These are phyloP conservation scores for Pharus latifolius DNA, from an alignment of 176 grass and related monocot species.

Conservation along the genomic window DNA sequence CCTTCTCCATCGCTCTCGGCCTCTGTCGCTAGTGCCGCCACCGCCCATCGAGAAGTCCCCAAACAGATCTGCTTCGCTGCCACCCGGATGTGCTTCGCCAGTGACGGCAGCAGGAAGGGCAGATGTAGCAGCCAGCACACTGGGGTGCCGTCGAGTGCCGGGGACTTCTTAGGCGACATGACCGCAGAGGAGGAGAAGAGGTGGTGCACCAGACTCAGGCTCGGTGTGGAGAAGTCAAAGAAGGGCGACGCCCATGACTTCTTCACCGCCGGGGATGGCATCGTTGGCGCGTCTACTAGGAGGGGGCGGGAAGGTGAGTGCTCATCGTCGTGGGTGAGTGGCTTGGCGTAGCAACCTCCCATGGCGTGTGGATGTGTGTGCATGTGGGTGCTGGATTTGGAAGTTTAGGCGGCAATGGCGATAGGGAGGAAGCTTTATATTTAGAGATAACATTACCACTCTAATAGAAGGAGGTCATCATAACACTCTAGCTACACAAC, in stretches of 20 bases:
- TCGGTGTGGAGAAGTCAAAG: constrained; percentile 13
- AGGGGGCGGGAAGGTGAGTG: constrained; percentile 14
- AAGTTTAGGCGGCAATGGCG: neutral
- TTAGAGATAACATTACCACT: too few relatives aligned
- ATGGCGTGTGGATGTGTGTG: constrained; percentile 30
- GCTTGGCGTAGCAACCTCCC: constrained; percentile 48
- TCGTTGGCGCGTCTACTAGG: constrained; percentile 5
- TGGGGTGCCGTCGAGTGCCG: constrained; percentile 6
- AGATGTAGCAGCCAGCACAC: constrained; percentile 14
- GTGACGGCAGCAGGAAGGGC: constrained; percentile 33
- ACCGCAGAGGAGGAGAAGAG: constrained; percentile 36
- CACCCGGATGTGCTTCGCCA: constrained; percentile 56
- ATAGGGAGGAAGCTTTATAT: neutral
- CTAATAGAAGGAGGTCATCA: too few relatives aligned
- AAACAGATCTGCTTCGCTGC: too few relatives aligned
- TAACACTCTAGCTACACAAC: too few relatives aligned
- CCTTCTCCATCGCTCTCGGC: too few relatives aligned
- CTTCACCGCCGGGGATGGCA: constrained; percentile 6
- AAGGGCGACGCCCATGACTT: constrained; percentile 35
- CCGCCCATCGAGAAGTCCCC: too few relatives aligned
- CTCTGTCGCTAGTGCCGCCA: too few relatives aligned
- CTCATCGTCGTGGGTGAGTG: constrained; percentile 40
- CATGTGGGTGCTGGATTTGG: constrained; percentile 30
- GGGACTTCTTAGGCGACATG: constrained; percentile 32
- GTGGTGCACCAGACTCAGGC: constrained; percentile 53